A percentile compares a stretch with the other conserved stretches of the same genome.
Conservation (phyloP, 352 stramenopile species). For the Globisporangium middletonii region DNA sequence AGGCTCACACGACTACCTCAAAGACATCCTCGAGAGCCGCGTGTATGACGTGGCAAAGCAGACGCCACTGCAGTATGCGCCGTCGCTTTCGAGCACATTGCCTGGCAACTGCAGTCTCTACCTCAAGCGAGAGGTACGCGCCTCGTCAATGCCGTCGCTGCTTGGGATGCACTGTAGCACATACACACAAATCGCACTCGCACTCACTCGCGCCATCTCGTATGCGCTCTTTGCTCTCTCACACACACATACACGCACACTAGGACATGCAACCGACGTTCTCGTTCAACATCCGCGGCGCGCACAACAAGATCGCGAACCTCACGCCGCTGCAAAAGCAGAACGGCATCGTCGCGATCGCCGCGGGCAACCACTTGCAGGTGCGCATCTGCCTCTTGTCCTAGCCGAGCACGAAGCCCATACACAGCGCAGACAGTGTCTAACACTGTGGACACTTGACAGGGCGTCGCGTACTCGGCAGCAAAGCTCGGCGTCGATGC, state of each 20-base stretch:
- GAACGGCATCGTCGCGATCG: slow-evolving; percentile 76
- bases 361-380: slow-evolving; percentile 96
- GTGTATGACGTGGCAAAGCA: slow-evolving; percentile 80
- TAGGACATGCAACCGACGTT: slow-evolving; percentile 97
- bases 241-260: not conserved
- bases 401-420: not conserved
- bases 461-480: slow-evolving; percentile 93
- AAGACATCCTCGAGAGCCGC: slow-evolving; percentile 71
- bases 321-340: slow-evolving; percentile 74
- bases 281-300: slow-evolving; percentile 97
- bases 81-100: slow-evolving; percentile 46
- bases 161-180: not conserved
- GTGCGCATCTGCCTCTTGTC: slow-evolving; percentile 7
- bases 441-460: too few species aligned
- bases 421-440: not conserved
- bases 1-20: slow-evolving; percentile 69
- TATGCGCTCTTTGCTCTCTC: not conserved
- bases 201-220: not conserved
- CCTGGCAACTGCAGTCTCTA: slow-evolving; percentile 61
- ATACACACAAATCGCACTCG: too few species aligned
- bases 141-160: not conserved
- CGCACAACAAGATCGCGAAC: slow-evolving; percentile 99
- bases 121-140: slow-evolving; percentile 90
- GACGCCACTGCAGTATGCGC: slow-evolving; percentile 61
- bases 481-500: slow-evolving; percentile 91